Evolutionary conservation across 1,284 basidiomycete species (phyloP), one percentile per base, ranked within the genome.

Genomic region (Sanghuangporus weigelae): DNA sequence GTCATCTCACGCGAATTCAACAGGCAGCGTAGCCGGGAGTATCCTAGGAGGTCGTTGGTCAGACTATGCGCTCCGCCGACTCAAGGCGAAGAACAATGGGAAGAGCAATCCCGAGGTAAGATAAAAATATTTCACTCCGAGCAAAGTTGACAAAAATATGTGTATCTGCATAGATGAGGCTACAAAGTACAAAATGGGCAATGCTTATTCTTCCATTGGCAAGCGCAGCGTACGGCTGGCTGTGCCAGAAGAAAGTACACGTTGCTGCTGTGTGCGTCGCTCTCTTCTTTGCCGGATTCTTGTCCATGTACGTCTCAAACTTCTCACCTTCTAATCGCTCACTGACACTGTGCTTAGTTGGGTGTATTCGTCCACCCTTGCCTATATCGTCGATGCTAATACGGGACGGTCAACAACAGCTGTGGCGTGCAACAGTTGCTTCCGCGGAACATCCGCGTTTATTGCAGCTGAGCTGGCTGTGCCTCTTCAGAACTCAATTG

Each of bases 371-470:
- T 86, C 85, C 66, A 86, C 87, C 0, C 75, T 93, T 39, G 84
- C 89, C 0, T 92, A 91, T 69, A 79, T 92, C 56, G 87, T 92
- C 7, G 91, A 94, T 70, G 84, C 89, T 3, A 93, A 93, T 70
- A 76, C 78, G 3, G 92, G 92, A 6, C 81, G 89, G 19, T 88
- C 88, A 0, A 84, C 86, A 1, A 84, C 82, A 14, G 89, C 88
- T 2, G 84, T 90, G 5, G 87, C 90, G 0, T 75, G 80, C 16
- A 93, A 93, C 71, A 89, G 87, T 65, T 79, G 77, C 31, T 89
- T 89, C 73, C 81, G 91, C 46, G 90, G 92, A 0, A 56, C 85
- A 1, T 77, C 82, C 2, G 92, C 89, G 14, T 89, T 93, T 67
- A 75, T 89, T 12, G 86, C 86, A 3, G 82, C 84, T 1, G 90